Evolutionary conservation across 345 rosid genomes (phyloP), one percentile per base, ranked within the genome.

Genomic region (Eucalyptus polybractea): DNA sequence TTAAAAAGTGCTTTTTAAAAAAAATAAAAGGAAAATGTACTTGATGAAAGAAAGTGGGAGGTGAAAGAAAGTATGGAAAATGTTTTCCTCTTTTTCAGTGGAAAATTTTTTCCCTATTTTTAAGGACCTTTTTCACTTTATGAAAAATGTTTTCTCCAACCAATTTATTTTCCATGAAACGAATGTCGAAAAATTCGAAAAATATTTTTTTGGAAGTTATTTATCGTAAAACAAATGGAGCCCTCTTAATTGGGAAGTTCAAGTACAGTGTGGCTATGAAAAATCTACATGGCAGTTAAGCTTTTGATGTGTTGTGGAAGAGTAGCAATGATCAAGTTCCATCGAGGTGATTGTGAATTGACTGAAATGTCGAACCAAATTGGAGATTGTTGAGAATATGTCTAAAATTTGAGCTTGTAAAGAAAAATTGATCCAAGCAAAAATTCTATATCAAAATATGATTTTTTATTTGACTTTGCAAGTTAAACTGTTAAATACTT

Each of bases 131-230:
- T 53, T 53, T 53, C 24, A 19, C 4, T 53, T 53, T 4, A 53
- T 53, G 58, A 53, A 7, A 53, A 53, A 53, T 2, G 1, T 1
- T 53, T 53, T 53, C 2, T 53, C 10, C 5, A 53, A 53, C 1
- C 24, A 53, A 53, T 53, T 53, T 9, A 53, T 53, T 53, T 53
- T 53, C 1, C 8, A 0, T 53, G 4, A 53, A 53, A 53, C 2
- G 0, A 53, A 53, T 0, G 2, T 53, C 5, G 5, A 1, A 53
- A 53, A 53, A 53, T 53, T 2, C 1, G 2, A 53, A 53, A 53
- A 53, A 53, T 51, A 0, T 51, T 53, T 50, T 17, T 53, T 0
- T 53, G 0, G 0, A 53, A 53, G 1, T 53, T 53, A 53, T 53
- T 51, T 53, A 53, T 4, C 0, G 4, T 7, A 53, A 53, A 53